These are phyloP conservation scores for Neurospora sp. DNA, from an alignment of 495 filamentous ascomycete genomes.

Conservation along the genomic window DNA sequence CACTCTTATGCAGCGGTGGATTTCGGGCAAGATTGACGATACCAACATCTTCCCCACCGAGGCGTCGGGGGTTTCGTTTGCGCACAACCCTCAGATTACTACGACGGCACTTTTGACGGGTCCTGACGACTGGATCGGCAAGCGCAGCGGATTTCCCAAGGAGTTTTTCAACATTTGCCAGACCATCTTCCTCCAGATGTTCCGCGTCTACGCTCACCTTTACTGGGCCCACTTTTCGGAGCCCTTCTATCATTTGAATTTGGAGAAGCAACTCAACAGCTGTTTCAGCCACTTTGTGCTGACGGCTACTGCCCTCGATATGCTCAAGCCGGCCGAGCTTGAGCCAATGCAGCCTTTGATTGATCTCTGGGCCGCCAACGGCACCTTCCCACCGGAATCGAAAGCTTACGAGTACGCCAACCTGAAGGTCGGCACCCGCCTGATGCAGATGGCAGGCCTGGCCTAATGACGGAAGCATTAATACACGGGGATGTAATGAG, in stretches of 20 bases:
- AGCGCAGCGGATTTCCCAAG: slow-evolving; percentile 77
- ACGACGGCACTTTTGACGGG: slow-evolving; percentile 53
- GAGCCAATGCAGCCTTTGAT: slow-evolving; percentile 92
- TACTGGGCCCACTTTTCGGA: slow-evolving; percentile 78
- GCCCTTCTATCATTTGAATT: slow-evolving; percentile 74
- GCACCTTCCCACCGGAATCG: slow-evolving; percentile 65
- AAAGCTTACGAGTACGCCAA: slow-evolving; percentile 49
- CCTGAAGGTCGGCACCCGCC: slow-evolving; percentile 32
- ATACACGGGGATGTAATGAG: background rate
- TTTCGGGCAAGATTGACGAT: slow-evolving; percentile 83
- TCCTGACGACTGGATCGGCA: slow-evolving; percentile 68
- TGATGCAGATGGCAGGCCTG: slow-evolving; percentile 35
- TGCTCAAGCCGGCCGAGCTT: slow-evolving; percentile 73
- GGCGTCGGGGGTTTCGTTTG: slow-evolving; percentile 43
- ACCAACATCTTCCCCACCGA: slow-evolving; percentile 78
- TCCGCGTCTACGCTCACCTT: slow-evolving; percentile 87
- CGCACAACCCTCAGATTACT: slow-evolving; percentile 44
- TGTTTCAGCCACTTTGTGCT: slow-evolving; percentile 91
- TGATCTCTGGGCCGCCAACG: slow-evolving; percentile 78
- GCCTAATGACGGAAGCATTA: slow-evolving; percentile 6
- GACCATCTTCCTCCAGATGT: slow-evolving; percentile 93
- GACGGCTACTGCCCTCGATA: slow-evolving; percentile 72
- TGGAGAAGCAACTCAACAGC: slow-evolving; percentile 82
- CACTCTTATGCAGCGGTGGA: slow-evolving; percentile 86
- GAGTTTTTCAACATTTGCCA: slow-evolving; percentile 78